Conservation (phyloP, 2,329 filamentous ascomycete species). For the Sclerotinia nivalis region DNA sequence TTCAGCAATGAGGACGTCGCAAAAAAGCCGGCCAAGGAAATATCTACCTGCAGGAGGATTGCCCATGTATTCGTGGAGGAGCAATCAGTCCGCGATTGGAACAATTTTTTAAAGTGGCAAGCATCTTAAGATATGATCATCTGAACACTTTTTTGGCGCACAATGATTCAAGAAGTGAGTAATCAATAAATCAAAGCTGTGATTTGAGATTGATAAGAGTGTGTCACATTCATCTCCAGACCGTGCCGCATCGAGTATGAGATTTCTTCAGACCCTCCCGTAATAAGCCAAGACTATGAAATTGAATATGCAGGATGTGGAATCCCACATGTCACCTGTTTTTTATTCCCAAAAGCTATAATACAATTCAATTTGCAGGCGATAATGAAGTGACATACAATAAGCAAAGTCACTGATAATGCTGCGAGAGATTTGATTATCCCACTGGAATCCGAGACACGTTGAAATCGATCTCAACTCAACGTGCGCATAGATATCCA, state of each 20-base stretch:
- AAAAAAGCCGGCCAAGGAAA: neutral
- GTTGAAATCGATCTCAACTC: neutral
- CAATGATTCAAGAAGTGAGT: neutral
- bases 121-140: neutral
- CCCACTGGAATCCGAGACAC: neutral
- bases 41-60: neutral
- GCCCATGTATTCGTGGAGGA: neutral
- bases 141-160: neutral
- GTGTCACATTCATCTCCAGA: neutral
- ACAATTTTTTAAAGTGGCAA: neutral
- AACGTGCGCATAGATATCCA: neutral
- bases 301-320: neutral
- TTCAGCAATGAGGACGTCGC: neutral
- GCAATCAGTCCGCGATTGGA: neutral
- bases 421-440: neutral
- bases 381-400: no score
- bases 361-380: neutral
- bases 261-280: neutral
- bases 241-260: neutral
- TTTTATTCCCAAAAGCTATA: no score
- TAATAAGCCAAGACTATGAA: neutral
- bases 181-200: neutral
- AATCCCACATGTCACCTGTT: neutral
- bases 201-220: neutral
- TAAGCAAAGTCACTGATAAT: neutral